Conservation (phyloP, 164 flowering plant genomes). For the Nelumbo lutea region DNA sequence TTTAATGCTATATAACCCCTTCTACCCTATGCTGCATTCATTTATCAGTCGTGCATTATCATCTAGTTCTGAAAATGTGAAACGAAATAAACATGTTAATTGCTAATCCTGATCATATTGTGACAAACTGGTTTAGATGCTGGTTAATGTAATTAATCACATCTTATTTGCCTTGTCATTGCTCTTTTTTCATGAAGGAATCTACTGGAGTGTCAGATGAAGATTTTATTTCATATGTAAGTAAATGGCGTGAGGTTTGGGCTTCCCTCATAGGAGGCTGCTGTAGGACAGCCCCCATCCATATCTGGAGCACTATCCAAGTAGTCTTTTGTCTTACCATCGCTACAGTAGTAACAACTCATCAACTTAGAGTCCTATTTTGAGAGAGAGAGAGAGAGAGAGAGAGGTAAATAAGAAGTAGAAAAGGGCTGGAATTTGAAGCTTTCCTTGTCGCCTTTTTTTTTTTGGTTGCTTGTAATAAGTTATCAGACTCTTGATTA, state of each 20-base stretch:
- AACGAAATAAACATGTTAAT: no score
- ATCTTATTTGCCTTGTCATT: background rate
- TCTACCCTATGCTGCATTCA: background rate
- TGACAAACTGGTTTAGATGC: no score
- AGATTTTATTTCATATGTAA: conserved; percentile 68
- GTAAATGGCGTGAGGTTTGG: conserved; percentile 70
- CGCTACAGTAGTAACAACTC: no score
- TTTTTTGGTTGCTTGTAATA: no score
- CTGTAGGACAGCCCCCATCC: conserved; percentile 86
- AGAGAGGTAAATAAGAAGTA: no score
- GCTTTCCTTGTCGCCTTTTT: no score
- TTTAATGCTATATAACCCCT: background rate
- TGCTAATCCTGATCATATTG: background rate
- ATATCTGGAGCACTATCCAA: conserved; percentile 40
- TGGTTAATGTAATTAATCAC: no score
- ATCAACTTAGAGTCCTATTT: no score
- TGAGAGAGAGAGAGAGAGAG: no score
- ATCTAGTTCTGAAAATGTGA: background rate
- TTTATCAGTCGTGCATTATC: background rate
- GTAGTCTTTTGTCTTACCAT: no score
- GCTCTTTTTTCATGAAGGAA: conserved; percentile 37
- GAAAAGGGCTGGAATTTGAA: no score
- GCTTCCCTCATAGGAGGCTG: conserved; percentile 91
- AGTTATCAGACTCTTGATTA: no score
- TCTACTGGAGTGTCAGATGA: conserved; percentile 56